Evolutionary conservation across 1,284 basidiomycete species (phyloP).

Genomic region (Peniophora sp.): DNA sequence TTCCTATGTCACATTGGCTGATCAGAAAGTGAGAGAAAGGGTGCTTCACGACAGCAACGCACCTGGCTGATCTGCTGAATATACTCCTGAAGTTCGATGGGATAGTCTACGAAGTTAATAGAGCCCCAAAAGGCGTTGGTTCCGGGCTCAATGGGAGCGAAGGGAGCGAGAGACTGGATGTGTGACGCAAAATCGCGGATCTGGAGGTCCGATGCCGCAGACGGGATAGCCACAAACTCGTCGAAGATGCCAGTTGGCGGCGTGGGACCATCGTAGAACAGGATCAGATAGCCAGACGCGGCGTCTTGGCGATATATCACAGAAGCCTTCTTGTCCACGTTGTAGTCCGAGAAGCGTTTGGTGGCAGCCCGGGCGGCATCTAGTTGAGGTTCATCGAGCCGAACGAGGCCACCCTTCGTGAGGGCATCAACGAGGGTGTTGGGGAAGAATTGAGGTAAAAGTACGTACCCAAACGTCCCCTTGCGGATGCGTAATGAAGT

Average conservation of each 20-base stretch:
- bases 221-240: conserved; percentile 1
- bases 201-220: conserved; percentile 1
- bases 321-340: not conserved
- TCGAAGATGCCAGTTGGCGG: conserved; percentile 5
- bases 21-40: conserved; percentile 30
- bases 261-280: conserved; percentile 5
- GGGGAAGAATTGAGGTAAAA: not conserved
- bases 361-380: not conserved
- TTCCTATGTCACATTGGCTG: conserved; percentile 17
- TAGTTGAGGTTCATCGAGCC: not conserved
- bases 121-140: conserved; percentile 2
- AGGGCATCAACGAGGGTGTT: not conserved
- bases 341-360: not conserved
- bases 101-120: conserved; percentile 11
- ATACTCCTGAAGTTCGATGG: conserved; percentile 1
- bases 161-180: conserved; percentile 19
- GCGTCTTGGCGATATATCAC: not conserved
- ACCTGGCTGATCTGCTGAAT: conserved; percentile 21
- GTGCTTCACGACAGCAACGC: conserved; percentile 40
- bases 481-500: conserved; percentile 2
- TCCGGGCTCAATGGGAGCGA: conserved; percentile 3
- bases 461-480: conserved; percentile 6
- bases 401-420: not conserved
- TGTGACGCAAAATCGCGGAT: conserved; percentile 17
- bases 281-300: not conserved